Conservation (phyloP, 164 flowering plant species). For the Litsea cubeba region DNA sequence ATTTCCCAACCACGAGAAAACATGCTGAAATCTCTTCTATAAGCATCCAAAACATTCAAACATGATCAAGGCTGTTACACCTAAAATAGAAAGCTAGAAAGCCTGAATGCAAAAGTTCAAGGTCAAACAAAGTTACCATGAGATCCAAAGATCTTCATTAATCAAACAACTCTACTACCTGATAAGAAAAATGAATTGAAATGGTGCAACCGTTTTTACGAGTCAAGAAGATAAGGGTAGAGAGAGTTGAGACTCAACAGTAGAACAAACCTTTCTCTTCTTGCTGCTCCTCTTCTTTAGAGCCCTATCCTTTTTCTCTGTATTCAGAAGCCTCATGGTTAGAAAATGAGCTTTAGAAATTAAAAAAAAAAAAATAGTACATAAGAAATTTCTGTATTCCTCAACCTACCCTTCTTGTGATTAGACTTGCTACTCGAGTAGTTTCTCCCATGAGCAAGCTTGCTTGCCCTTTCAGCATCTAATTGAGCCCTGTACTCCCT, state of each 20-base stretch:
- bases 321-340: constrained; percentile 16
- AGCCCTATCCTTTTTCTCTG: constrained; percentile 78
- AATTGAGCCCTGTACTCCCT: constrained; percentile 92
- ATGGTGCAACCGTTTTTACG: background rate
- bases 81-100: background rate
- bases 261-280: constrained; percentile 72
- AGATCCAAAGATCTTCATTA: background rate
- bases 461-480: constrained; percentile 93
- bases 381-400: background rate
- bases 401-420: constrained; percentile 55
- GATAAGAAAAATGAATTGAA: constrained; percentile 2
- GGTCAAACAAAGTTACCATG: background rate
- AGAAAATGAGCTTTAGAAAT: constrained; percentile 8
- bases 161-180: background rate
- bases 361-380: background rate
- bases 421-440: constrained; percentile 56
- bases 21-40: background rate
- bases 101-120: background rate
- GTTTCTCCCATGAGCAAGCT: constrained; percentile 85
- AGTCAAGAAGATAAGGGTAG: background rate
- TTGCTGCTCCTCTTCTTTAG: constrained; percentile 69
- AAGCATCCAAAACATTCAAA: background rate
- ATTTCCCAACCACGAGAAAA: background rate
- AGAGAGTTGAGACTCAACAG: background rate
- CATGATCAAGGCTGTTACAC: background rate